Evolutionary conservation across 2,329 filamentous ascomycete species (phyloP), one percentile per base, ranked within the genome.

Genomic region (Calonectria hawksworthii): DNA sequence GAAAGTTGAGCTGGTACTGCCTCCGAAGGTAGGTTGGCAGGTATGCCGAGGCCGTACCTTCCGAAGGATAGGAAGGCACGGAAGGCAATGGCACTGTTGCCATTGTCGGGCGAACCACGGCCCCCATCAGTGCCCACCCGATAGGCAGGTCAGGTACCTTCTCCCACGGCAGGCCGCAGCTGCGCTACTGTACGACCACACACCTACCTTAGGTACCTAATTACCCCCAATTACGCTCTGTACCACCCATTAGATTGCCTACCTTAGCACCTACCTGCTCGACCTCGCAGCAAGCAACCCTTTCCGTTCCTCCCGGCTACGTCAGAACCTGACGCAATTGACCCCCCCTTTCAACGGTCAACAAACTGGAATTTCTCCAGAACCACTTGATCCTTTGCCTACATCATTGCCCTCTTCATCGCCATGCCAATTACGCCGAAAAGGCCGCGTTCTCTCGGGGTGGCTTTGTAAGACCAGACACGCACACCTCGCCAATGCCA

Each of bases 241-340:
- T 41, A 61, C 32, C 56, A 38, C 34, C 34, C 54, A 36, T 1
- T 34, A 32, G 14, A 61, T 34, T 65, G 41, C 38, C 61, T 47
- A 47, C 61, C 36, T 38, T 16, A 38, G 36, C 36, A 38, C 36
- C 41, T n/a, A 44, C 41, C 18, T 44, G 8, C 41, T 44, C 41
- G 4, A 21, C 41, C 56, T 38, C 36, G 21, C 32, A 34, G 28
- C 30, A n/a, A 32, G 21, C 32, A 41, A 28, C 50, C 41, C 13
- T n/a, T 36, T 63, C 50, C 44, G 28, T 41, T 32, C 65, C 38
- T 68, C 21, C 59, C 70, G n/a, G 44, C 52, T 68, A 54, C 70
- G 64, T 68, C 65, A 73, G 66, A 50, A 38, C 66, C 56, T 73
- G 71, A 65, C 71, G 66, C 71, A 73, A 73, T 69, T 68, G 51